phyloP scores from a whole-genome alignment of 2,329 filamentous ascomycete species.

The Acarospora socialis region DNA sequence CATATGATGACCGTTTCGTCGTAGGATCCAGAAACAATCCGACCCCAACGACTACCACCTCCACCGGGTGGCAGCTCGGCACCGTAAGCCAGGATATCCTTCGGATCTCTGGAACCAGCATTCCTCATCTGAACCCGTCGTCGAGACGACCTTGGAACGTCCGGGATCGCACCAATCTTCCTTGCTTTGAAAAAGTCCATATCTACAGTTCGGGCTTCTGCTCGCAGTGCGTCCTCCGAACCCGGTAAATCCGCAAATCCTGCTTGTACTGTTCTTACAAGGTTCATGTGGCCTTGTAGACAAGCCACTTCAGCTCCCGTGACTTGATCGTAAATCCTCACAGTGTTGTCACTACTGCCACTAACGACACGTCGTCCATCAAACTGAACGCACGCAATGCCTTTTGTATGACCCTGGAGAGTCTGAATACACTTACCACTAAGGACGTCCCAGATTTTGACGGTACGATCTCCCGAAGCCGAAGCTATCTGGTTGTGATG shows the following conservation, averaged over 20 bases:
- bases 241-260: constrained; percentile 82
- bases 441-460: constrained; percentile 90
- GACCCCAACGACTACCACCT: constrained; percentile 73
- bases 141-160: constrained; percentile 35
- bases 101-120: constrained; percentile 22
- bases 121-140: constrained; percentile 38
- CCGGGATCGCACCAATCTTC: constrained; percentile 29
- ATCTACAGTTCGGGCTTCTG: constrained; percentile 60
- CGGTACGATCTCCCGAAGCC: constrained; percentile 80
- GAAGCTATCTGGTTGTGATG: constrained; percentile 77
- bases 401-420: constrained; percentile 77
- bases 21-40: constrained; percentile 95
- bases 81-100: background rate
- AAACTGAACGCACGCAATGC: constrained; percentile 94
- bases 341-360: constrained; percentile 89
- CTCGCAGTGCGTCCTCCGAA: constrained; percentile 58
- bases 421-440: constrained; percentile 63
- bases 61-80: constrained; percentile 34
- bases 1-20: constrained; percentile 94
- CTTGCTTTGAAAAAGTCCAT: constrained; percentile 52
- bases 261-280: constrained; percentile 89
- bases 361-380: constrained; percentile 88
- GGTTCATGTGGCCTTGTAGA: constrained; percentile 62
- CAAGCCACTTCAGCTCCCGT: constrained; percentile 83
- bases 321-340: constrained; percentile 82